Evolutionary conservation across 1,139 yeast species (phyloP), one percentile per base, ranked within the genome.

Genomic region (Arxiozyma slooffiae): DNA sequence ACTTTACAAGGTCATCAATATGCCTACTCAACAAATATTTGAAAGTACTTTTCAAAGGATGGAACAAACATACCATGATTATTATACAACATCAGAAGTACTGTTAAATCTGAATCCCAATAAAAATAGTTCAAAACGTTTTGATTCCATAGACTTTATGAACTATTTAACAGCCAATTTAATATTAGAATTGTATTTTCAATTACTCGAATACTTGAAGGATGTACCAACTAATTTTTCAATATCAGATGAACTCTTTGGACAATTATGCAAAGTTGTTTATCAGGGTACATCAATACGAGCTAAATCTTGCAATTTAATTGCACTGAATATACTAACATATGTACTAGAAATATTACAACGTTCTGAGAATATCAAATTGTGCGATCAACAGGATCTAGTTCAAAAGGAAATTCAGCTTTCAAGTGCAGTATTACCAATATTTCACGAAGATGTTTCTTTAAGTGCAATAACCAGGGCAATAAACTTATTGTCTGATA

Each of bases 341-440:
- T 78, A 80, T 52, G 66, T 81, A 22, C 67, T 82, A 42, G 66
- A 66, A n/a, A 66, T 69, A 1, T 74, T 73, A 57, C 73, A 78
- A 11, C 71, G 71, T 37, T 69, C 82, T 52, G 78, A 74, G 14
- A 96, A 88, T 63, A 89, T 94, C 0, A 77, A 84, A 44, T 84
- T 82, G 59, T 82, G 86, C 0, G 81, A 82, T 1, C 78, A 78
- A 11, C 80, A 94, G 0, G 74, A 89, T 14, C 71, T 92, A 52
- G 96, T 87, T 59, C 97, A 89, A 66, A 95, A 86, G 60, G 97
- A 92, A 62, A 97, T 97, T 0, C 97, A 89, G 60, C 85, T 92
- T 18, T 84, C 88, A 14, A 83, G 96, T 55, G 95, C 97, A 0
- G 74, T 92, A 53, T 78, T 89, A 47, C 96, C 97, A 0, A 88